Base-by-base conservation (phyloP, 768 basidiomycete genomes). In the Russula emetica region DNA sequence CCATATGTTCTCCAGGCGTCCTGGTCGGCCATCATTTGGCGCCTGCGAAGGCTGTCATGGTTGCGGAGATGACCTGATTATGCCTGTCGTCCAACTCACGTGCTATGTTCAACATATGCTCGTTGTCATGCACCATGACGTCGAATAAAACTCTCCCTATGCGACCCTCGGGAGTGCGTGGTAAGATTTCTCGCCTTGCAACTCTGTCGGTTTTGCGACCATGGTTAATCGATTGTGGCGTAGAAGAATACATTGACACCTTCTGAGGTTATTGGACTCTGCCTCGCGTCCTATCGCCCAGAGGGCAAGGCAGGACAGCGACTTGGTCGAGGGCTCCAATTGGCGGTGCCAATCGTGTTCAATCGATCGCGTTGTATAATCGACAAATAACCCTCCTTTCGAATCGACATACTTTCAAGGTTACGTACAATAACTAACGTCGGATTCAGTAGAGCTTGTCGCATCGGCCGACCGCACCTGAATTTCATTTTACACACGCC, bases 201-300 rank as follows among this genome's bases (percentile, higher is more conserved):
- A 18, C 20, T 38, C 20, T n/a, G 50, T 47, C 32, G 44, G 24
- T 9, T 32, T 58, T 30, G 58, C 51, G 26, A 54, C 50, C 44
- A 36, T 22, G 28, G 22, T 63, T 60, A 30, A 64, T 64, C 63
- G 63, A 64, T 64, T 64, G 63, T 64, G 63, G 63, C 63, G 63
- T 44, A 32, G 57, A 40, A 49, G 50, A n/a, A 30, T 18, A n/a
- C 36, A 49, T 30, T 14, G 13, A 2, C 47, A 49, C 34, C 53
- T 61, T 55, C 42, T n/a, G 34, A 55, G 44, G 13, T n/a, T 47
- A 47, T 38, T 45, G 58, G 38, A n/a, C 26, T 28, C 51, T 34
- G 24, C 42, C 38, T 51, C 30, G 22, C 32, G 44, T 55, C 22
- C 34, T 22, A 47, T 34, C 36, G 10, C 24, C n/a, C 45, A 58